A percentile compares a stretch with the other conserved stretches of the same genome.
Evolutionary conservation across 176 grass and related monocot species (phyloP).

Genomic region (Oryza meyeriana): DNA sequence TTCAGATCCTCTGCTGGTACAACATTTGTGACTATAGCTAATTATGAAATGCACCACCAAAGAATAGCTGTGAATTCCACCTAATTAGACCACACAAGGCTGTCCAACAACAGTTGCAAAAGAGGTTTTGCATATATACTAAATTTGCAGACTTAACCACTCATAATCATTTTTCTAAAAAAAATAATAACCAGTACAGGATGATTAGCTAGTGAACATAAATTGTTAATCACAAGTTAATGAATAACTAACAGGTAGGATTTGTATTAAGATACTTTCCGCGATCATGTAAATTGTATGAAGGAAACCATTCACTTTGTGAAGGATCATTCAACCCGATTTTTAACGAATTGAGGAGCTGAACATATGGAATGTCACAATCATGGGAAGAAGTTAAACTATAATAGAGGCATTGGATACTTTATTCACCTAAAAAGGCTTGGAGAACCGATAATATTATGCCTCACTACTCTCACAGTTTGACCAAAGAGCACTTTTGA

Average conservation of each 20-base stretch:
- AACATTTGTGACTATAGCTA: constrained; percentile 17
- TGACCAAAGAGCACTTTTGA: neutral
- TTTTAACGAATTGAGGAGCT: constrained; percentile 37
- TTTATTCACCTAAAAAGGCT: constrained; percentile 13
- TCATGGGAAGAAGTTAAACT: constrained; percentile 25
- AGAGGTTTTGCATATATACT: neutral
- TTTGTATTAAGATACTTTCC: constrained; percentile 14
- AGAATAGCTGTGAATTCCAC: neutral
- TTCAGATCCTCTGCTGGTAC: constrained; percentile 28
- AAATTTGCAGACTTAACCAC: constrained; percentile 2
- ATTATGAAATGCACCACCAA: constrained; percentile 8
- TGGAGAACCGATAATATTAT: constrained; percentile 24
- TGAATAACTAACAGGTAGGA: neutral
- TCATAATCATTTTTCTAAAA: neutral
- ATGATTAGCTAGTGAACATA: neutral
- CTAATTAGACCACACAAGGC: neutral
- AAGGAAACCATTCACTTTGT: neutral
- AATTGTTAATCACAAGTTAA: neutral
- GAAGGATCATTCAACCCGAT: constrained; percentile 6
- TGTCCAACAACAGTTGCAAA: constrained; percentile 6
- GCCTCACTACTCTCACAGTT: constrained; percentile 19
- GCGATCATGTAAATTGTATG: constrained; percentile 14
- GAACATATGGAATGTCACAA: constrained; percentile 28
- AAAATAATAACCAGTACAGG: neutral
- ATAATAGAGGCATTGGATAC: neutral